Percentiles rank a stretch among this genome's conserved stretches.
These are phyloP conservation scores for Russula earlei DNA, from an alignment of 768 basidiomycete genomes.

Conservation along the genomic window DNA sequence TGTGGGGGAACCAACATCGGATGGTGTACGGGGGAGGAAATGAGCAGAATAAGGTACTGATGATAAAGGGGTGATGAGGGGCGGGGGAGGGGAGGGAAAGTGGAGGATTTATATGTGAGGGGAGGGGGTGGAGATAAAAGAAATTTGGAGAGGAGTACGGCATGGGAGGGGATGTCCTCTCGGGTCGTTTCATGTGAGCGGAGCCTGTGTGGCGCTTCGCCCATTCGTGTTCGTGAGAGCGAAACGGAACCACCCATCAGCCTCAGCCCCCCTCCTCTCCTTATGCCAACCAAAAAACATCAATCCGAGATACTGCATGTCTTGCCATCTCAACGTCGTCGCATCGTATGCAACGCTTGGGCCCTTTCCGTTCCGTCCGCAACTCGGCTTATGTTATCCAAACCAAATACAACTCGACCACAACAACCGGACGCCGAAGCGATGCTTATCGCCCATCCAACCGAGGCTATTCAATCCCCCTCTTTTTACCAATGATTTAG, in stretches of 20 bases:
- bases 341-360: too few species aligned
- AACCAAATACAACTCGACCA: not conserved
- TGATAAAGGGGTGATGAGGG: not conserved
- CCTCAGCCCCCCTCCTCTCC: too few species aligned
- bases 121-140: not conserved
- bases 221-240: not conserved
- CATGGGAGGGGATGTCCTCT: not conserved
- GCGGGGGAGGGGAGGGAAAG: not conserved
- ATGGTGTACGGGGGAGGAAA: not conserved
- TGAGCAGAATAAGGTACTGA: not conserved
- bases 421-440: not conserved
- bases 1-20: conserved; percentile 9
- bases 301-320: not conserved
- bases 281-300: too few species aligned
- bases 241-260: not conserved
- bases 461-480: not conserved
- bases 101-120: conserved; percentile 1
- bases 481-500: too few species aligned
- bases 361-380: too few species aligned
- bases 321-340: not conserved
- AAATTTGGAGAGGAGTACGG: conserved; percentile 2
- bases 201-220: conserved; percentile 9
- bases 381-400: not conserved
- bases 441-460: too few species aligned
- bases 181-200: not conserved